These are phyloP conservation scores for Melocanna baccifera DNA, from an alignment of 176 grass and related monocot genomes.

Conservation along the genomic window DNA sequence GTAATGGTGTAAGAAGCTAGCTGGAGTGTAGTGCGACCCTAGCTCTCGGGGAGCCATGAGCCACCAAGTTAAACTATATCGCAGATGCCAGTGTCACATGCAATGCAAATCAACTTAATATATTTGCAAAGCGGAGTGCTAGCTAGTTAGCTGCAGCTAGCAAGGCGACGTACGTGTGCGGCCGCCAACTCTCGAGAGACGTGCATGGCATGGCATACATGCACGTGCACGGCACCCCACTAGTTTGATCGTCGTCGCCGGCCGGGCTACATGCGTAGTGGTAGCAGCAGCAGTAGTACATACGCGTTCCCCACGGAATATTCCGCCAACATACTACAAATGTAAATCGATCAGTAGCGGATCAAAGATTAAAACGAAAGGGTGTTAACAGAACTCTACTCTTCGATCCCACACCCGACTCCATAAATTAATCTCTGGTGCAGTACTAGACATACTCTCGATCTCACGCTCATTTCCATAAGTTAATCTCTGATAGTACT, in stretches of 20 bases:
- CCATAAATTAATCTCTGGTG: too few relatives aligned
- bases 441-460: too few relatives aligned
- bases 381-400: too few relatives aligned
- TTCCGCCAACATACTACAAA: background rate
- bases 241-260: background rate
- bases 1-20: background rate
- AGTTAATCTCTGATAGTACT: background rate
- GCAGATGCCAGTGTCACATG: background rate
- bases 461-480: too few relatives aligned
- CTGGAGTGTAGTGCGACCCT: background rate
- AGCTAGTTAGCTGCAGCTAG: background rate
- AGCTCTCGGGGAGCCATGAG: background rate
- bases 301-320: background rate
- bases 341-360: too few relatives aligned
- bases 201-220: background rate
- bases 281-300: too few relatives aligned
- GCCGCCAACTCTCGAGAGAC: background rate
- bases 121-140: too few relatives aligned
- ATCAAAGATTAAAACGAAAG: too few relatives aligned
- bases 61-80: too few relatives aligned
- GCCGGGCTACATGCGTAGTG: too few relatives aligned
- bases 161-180: background rate
- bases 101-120: background rate
- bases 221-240: background rate
- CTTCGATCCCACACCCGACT: background rate